Percentiles rank a stretch among this genome's conserved stretches.
These are phyloP conservation scores for Exophiala alcalophila DNA, from an alignment of 2,329 filamentous ascomycete genomes.

Conservation along the genomic window DNA sequence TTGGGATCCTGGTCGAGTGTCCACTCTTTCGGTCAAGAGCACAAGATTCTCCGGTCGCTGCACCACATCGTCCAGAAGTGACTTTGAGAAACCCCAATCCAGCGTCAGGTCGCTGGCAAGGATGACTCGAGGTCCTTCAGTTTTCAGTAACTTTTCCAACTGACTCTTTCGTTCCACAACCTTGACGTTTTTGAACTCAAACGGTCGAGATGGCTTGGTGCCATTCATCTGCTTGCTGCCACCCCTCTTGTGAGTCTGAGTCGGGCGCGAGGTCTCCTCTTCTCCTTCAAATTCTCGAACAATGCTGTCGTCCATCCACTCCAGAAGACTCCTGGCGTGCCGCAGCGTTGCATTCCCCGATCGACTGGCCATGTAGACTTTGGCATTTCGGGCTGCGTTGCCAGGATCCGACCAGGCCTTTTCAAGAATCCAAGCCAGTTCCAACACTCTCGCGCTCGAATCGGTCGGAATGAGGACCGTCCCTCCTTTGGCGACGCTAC, in stretches of 20 bases:
- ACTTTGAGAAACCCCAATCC: slow-evolving; percentile 92
- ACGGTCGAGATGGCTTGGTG: slow-evolving; percentile 61
- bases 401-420: slow-evolving; percentile 74
- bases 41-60: slow-evolving; percentile 77
- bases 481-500: slow-evolving; percentile 75
- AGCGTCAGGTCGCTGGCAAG: slow-evolving; percentile 85
- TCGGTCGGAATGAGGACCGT: slow-evolving; percentile 92
- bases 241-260: slow-evolving; percentile 39
- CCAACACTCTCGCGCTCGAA: slow-evolving; percentile 89
- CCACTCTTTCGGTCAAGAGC: slow-evolving; percentile 71
- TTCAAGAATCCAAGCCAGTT: slow-evolving; percentile 87
- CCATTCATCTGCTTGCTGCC: slow-evolving; percentile 44
- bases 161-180: slow-evolving; percentile 79
- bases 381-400: slow-evolving; percentile 50
- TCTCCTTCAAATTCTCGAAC: slow-evolving; percentile 78
- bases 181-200: slow-evolving; percentile 84
- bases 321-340: slow-evolving; percentile 90
- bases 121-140: slow-evolving; percentile 65
- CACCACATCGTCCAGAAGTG: slow-evolving; percentile 71
- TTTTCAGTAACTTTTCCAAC: slow-evolving; percentile 65
- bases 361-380: slow-evolving; percentile 77
- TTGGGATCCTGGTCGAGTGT: slow-evolving; percentile 37
- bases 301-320: slow-evolving; percentile 98
- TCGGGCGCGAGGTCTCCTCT: slow-evolving; percentile 34
- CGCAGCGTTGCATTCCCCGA: slow-evolving; percentile 86